These are phyloP conservation scores for Rhodocollybia butyracea DNA, from an alignment of 768 basidiomycete species.

Conservation along the genomic window DNA sequence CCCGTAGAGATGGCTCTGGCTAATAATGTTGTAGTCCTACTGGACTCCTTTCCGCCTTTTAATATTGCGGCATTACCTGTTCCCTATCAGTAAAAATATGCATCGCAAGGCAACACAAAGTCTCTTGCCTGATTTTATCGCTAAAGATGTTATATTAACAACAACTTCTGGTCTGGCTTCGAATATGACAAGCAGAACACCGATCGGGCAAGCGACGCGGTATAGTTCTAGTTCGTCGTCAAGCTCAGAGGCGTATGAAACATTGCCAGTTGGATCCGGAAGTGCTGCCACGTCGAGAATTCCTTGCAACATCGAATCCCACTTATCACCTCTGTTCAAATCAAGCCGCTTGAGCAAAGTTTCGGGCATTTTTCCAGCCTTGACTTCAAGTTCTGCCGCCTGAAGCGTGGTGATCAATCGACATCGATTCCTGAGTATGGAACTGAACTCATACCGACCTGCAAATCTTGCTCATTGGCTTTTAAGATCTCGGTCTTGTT, in stretches of 20 bases:
- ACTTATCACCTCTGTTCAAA: constrained; percentile 77
- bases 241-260: constrained; percentile 87
- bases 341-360: constrained; percentile 87
- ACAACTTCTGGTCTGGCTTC: constrained; percentile 97
- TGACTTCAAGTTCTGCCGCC: constrained; percentile 77
- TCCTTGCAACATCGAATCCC: constrained; percentile 92
- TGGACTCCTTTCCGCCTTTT: constrained; percentile 97
- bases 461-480: constrained; percentile 81
- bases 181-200: constrained; percentile 94
- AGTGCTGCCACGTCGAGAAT: constrained; percentile 82
- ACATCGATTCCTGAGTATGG: not conserved
- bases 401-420: constrained; percentile 22
- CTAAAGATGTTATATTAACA: constrained; percentile 93
- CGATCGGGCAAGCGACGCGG: constrained; percentile 94
- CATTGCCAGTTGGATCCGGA: constrained; percentile 81
- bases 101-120: not conserved
- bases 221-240: constrained; percentile 88
- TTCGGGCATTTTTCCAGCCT: constrained; percentile 78
- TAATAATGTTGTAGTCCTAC: constrained; percentile 71
- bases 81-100: not conserved
- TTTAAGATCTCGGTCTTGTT: constrained; percentile 67
- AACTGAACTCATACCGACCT: constrained; percentile 39
- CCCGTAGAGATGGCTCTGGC: constrained; percentile 78
- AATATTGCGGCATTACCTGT: constrained; percentile 94
- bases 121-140: constrained; percentile 88